A percentile compares a stretch with the other conserved stretches of the same genome.
phyloP scores from a whole-genome alignment of 2,329 filamentous ascomycete genomes.

The Scortechinia acanthostroma region DNA sequence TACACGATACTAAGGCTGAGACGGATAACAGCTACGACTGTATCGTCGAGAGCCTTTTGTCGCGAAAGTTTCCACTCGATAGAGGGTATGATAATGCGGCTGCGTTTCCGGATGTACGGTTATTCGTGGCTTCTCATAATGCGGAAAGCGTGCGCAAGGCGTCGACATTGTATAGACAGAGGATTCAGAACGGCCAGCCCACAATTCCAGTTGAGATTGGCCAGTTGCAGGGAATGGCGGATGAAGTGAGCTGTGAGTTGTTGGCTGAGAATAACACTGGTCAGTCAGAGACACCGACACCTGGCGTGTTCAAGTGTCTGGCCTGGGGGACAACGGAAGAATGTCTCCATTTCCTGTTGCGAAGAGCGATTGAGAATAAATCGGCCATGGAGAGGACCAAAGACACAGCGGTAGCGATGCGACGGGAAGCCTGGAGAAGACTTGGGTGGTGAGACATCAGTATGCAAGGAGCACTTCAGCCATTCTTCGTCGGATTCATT shows the following conservation, averaged over 20 bases:
- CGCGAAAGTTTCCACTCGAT: constrained; percentile 20
- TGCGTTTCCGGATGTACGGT: neutral
- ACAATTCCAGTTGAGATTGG: constrained; percentile 33
- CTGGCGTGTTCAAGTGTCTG: constrained; percentile 48
- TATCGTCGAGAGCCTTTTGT: constrained; percentile 43
- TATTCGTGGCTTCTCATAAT: constrained; percentile 63
- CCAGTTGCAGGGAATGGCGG: constrained; percentile 62
- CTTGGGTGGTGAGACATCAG: neutral
- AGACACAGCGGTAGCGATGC: neutral
- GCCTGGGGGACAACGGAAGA: constrained; percentile 52
- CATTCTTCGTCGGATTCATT: too few species aligned
- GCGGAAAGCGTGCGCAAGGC: constrained; percentile 34
- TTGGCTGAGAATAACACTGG: constrained; percentile 7
- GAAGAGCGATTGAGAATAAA: constrained; percentile 34
- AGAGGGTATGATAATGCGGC: constrained; percentile 25
- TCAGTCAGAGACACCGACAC: constrained; percentile 9
- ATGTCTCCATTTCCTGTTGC: constrained; percentile 46
- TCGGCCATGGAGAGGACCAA: neutral
- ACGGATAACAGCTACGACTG: constrained; percentile 44
- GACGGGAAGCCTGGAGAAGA: neutral
- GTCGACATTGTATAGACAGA: constrained; percentile 9
- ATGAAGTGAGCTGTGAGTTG: constrained; percentile 41
- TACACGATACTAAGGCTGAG: constrained; percentile 34
- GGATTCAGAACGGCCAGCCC: constrained; percentile 18
- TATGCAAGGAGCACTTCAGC: too few species aligned